These are phyloP conservation scores for Ophioceras dolichostomum DNA, from an alignment of 2,329 filamentous ascomycete species.

Conservation along the genomic window DNA sequence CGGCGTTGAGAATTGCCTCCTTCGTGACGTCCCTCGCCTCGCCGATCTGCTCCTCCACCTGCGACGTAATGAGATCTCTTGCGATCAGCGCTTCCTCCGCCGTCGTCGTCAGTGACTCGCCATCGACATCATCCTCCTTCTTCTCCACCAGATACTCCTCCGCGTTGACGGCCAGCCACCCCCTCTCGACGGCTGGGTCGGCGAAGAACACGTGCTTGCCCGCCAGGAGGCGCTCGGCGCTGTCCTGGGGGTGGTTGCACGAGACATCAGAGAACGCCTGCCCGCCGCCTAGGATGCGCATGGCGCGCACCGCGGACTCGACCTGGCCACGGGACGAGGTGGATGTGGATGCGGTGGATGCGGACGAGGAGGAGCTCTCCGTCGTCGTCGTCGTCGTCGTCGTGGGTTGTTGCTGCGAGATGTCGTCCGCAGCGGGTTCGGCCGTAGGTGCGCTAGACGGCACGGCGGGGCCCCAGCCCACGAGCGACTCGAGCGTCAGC, in stretches of 20 bases:
- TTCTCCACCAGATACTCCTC: slow-evolving; percentile 7
- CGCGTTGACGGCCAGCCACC: slow-evolving; percentile 12
- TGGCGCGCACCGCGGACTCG: slow-evolving; percentile 21
- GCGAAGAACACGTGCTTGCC: slow-evolving; percentile 21
- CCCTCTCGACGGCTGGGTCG: slow-evolving; percentile 16
- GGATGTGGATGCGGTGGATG: too few species aligned
- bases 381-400: too few species aligned
- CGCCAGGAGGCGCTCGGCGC: slow-evolving; percentile 9
- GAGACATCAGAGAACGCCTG: slow-evolving; percentile 15
- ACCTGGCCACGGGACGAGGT: too few species aligned
- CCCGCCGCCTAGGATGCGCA: slow-evolving; percentile 26
- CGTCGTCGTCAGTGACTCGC: too few species aligned
- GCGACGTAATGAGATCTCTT: too few species aligned
- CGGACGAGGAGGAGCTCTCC: too few species aligned
- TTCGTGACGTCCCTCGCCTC: slow-evolving; percentile 9
- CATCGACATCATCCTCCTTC: too few species aligned
- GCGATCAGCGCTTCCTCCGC: too few species aligned
- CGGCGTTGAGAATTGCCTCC: slow-evolving; percentile 21
- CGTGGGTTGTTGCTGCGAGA: too few species aligned
- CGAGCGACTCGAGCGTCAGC: slow-evolving; percentile 18
- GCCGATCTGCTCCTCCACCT: not conserved
- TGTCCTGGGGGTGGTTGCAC: slow-evolving; percentile 9
- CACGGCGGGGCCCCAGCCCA: slow-evolving; percentile 24
- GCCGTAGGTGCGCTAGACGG: slow-evolving; percentile 16
- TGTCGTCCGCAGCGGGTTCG: too few species aligned